These are phyloP conservation scores for Arabis hirsuta DNA, from an alignment of 345 rosid genomes.

Conservation along the genomic window DNA sequence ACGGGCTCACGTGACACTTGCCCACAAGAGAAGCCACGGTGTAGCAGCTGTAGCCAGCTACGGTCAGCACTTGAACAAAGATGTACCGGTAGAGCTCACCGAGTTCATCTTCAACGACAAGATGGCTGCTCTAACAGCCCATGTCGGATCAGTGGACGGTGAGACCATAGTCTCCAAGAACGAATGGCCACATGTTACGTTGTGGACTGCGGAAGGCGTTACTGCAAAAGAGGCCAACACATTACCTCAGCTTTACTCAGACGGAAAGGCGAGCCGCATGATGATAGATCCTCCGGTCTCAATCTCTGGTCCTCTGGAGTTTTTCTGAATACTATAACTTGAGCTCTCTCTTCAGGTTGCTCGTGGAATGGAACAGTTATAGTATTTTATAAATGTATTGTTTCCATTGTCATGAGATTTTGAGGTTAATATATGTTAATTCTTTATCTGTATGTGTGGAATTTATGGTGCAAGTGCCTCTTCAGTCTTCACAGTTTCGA, in stretches of 20 bases:
- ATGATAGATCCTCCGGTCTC: constrained; percentile 70
- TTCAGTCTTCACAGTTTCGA: no score
- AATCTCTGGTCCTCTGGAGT: constrained; percentile 70
- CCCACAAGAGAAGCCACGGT: constrained; percentile 93
- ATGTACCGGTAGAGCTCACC: constrained; percentile 70
- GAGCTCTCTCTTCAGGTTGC: constrained; percentile 17
- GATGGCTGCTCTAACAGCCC: constrained; percentile 83
- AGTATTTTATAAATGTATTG: background rate
- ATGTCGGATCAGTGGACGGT: constrained; percentile 66
- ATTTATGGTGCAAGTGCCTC: no score
- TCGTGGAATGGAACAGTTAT: constrained; percentile 17
- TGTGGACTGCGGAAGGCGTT: constrained; percentile 84
- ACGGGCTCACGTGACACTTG: constrained; percentile 82
- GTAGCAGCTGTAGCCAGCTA: constrained; percentile 78
- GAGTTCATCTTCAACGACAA: constrained; percentile 72
- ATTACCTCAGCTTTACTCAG: constrained; percentile 60
- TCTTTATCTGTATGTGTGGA: no score
- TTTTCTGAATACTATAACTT: constrained; percentile 47
- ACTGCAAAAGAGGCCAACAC: constrained; percentile 74
- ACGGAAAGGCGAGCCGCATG: constrained; percentile 72
- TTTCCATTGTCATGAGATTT: constrained; percentile 41
- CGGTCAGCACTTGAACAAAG: constrained; percentile 51
- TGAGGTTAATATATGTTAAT: constrained; percentile 10
- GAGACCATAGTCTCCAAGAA: constrained; percentile 67
- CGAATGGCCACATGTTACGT: constrained; percentile 87